Evolutionary conservation across 2,329 filamentous ascomycete species (phyloP).

Genomic region (Paradendryphiella salina): DNA sequence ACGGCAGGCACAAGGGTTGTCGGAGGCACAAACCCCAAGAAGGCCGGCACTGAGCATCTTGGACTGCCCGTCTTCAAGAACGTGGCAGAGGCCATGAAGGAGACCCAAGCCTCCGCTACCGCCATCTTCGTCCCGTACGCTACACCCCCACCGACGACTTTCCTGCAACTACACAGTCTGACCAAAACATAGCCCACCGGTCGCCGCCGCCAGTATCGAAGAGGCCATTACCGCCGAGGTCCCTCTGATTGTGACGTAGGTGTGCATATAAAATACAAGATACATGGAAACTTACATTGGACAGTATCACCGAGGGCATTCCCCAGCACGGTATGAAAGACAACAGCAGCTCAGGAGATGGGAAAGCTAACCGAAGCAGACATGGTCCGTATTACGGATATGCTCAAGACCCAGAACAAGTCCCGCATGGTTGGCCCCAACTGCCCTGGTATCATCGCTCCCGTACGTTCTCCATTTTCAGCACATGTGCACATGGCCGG

Average conservation of each 20-base stretch:
- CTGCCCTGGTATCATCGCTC: conserved; percentile 95
- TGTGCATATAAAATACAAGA: conserved; percentile 21
- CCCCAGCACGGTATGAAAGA: conserved; percentile 82
- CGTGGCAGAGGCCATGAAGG: conserved; percentile 84
- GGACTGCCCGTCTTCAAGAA: conserved; percentile 90
- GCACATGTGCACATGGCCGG: conserved; percentile 1
- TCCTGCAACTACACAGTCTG: conserved; percentile 31
- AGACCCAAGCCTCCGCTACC: conserved; percentile 87
- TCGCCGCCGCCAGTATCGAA: conserved; percentile 94
- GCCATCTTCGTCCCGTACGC: conserved; percentile 93
- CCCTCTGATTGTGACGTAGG: conserved; percentile 83
- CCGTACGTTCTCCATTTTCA: conserved; percentile 50
- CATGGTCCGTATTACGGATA: conserved; percentile 98
- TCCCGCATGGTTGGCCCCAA: conserved; percentile 96
- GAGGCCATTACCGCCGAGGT: conserved; percentile 94
- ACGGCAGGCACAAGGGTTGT: conserved; percentile 87
- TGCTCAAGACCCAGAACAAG: conserved; percentile 96
- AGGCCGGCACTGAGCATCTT: conserved; percentile 88
- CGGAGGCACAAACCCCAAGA: conserved; percentile 98
- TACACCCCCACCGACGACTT: conserved; percentile 4
- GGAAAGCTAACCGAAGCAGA: conserved; percentile 58
- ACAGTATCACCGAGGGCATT: conserved; percentile 89
- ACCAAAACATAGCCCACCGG: conserved; percentile 66
- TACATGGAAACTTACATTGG: conserved; percentile 38
- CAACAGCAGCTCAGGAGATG: neutral